Percentiles rank a stretch among this genome's conserved stretches.
Conservation (phyloP, 192 early-diverging fungal genomes). For the Anaeromyces robustus region DNA sequence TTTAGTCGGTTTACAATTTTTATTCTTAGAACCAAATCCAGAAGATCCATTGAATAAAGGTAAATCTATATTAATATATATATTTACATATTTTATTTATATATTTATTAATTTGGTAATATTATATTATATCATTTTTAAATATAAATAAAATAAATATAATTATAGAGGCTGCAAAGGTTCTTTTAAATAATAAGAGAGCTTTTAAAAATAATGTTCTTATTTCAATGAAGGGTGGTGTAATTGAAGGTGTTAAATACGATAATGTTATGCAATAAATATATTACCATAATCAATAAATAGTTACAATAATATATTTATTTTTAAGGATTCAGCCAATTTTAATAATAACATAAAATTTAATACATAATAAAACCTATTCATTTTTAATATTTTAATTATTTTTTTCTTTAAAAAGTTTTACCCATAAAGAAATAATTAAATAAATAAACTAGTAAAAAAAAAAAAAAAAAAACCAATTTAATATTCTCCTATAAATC, state of each 20-base stretch:
- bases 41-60: constrained; percentile 96
- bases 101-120: too few relatives aligned
- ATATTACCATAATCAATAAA: neutral
- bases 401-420: too few relatives aligned
- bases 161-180: constrained; percentile 59
- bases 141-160: neutral
- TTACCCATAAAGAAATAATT: too few relatives aligned
- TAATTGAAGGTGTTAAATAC: constrained; percentile 46
- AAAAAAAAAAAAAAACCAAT: too few relatives aligned
- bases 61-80: constrained; percentile 5
- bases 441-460: too few relatives aligned
- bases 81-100: neutral
- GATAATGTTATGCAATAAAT: constrained; percentile 42
- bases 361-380: too few relatives aligned
- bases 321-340: too few relatives aligned
- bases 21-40: constrained; percentile 88
- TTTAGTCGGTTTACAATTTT: constrained; percentile 76
- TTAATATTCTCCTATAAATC: too few relatives aligned
- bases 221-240: constrained; percentile 61
- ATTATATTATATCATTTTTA: neutral
- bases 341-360: neutral
- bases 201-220: constrained; percentile 64
- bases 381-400: too few relatives aligned
- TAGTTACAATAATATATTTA: neutral
- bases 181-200: constrained; percentile 48